A percentile compares a stretch with the other conserved stretches of the same genome.
Evolutionary conservation across 2,329 filamentous ascomycete species (phyloP).

Genomic region (Venturia pyrina): DNA sequence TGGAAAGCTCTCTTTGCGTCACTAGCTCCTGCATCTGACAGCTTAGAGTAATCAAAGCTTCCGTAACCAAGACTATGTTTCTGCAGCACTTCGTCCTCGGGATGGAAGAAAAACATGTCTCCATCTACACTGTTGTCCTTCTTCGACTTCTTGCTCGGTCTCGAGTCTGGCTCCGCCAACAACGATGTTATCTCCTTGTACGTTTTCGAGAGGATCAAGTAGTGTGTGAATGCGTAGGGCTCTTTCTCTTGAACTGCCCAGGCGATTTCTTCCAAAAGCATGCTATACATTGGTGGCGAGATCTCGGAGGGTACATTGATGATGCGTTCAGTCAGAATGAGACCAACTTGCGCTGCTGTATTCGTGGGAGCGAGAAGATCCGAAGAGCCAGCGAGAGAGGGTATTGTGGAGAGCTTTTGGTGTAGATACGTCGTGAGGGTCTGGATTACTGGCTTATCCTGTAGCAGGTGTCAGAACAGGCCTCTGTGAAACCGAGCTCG

Average conservation of each 20-base stretch:
- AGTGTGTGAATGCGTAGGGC: conserved; percentile 88
- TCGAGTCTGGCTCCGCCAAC: conserved; percentile 47
- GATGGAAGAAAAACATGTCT: conserved; percentile 76
- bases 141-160: conserved; percentile 34
- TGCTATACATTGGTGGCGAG: conserved; percentile 85
- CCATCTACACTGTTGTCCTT: conserved; percentile 35
- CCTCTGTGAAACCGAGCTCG: neutral
- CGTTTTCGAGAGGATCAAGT: conserved; percentile 83
- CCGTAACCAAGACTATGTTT: conserved; percentile 61
- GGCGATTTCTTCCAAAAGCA: conserved; percentile 84
- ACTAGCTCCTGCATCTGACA: conserved; percentile 64
- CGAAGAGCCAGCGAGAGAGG: conserved; percentile 41
- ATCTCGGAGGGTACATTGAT: conserved; percentile 97
- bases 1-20: conserved; percentile 94
- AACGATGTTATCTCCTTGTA: conserved; percentile 81
- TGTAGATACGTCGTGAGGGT: conserved; percentile 63
- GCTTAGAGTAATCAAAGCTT: conserved; percentile 68
- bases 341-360: conserved; percentile 51
- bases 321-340: conserved; percentile 84
- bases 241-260: conserved; percentile 84
- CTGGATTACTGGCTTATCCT: conserved; percentile 61
- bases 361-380: conserved; percentile 25
- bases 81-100: conserved; percentile 85
- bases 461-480: neutral
- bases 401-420: conserved; percentile 41